A percentile compares a stretch with the other conserved stretches of the same genome.
Conservation (phyloP, 1,139 yeast genomes). For the Diutina mesorugosa region DNA sequence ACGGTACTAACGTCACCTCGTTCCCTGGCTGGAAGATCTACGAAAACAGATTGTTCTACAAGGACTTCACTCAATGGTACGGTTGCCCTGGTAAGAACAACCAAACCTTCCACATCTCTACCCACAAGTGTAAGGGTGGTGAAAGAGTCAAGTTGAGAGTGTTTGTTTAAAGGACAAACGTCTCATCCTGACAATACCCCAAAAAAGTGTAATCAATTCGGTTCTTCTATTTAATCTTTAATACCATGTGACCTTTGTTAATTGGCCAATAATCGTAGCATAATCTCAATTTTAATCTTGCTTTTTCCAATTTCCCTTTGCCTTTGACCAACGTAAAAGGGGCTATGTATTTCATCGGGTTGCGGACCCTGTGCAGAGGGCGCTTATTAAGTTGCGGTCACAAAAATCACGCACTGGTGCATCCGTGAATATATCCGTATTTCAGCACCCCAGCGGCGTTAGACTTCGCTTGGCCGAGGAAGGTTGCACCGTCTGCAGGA, state of each 20-base stretch:
- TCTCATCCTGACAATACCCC: neutral
- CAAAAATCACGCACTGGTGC: neutral
- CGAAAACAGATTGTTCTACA: neutral
- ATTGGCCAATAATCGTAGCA: too few relatives aligned
- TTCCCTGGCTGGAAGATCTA: neutral
- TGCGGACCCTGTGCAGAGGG: neutral
- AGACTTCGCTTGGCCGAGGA: neutral
- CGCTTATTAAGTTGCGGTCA: neutral
- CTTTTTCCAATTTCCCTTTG: too few relatives aligned
- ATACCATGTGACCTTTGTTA: neutral
- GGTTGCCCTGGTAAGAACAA: neutral
- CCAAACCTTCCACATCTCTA: neutral
- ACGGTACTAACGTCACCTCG: neutral
- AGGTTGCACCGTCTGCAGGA: too few relatives aligned
- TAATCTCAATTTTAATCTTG: too few relatives aligned
- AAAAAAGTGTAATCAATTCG: neutral
- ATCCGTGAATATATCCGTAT: neutral
- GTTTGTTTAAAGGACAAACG: neutral
- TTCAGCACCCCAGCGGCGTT: neutral
- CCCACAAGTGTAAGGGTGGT: neutral
- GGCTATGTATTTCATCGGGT: neutral
- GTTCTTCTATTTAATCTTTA: neutral
- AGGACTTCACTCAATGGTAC: neutral
- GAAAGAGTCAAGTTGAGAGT: slow-evolving; percentile 1
- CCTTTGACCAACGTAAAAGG: neutral